phyloP scores from a whole-genome alignment of 305 asterid genomes.

The Nicotiana rustica region DNA sequence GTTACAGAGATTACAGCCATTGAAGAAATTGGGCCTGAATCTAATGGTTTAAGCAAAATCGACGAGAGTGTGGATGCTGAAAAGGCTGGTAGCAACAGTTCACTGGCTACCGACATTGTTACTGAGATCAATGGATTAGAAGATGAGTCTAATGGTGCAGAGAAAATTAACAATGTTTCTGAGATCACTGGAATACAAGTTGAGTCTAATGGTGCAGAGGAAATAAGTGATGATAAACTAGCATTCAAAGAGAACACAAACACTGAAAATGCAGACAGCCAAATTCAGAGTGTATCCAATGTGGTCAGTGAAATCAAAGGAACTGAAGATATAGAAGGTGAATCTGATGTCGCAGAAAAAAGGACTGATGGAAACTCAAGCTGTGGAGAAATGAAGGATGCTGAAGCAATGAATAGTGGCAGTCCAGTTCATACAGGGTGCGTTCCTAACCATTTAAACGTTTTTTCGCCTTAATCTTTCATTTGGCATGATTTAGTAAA shows the following conservation, averaged over 20 bases:
- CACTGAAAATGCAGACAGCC: conserved; percentile 24
- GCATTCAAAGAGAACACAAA: conserved; percentile 16
- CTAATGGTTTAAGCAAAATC: conserved; percentile 17
- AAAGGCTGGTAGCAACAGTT: conserved; percentile 22
- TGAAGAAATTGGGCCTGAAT: conserved; percentile 15
- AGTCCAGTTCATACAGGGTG: conserved; percentile 15
- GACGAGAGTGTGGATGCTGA: not conserved
- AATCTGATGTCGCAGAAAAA: conserved; percentile 17
- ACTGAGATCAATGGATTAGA: conserved; percentile 21
- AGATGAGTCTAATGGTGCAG: conserved; percentile 22
- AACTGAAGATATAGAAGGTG: conserved; percentile 14
- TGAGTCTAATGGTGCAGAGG: conserved; percentile 28
- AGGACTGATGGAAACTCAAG: conserved; percentile 26
- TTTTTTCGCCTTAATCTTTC: conserved; percentile 22
- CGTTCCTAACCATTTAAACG: conserved; percentile 27
- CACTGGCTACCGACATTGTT: not conserved
- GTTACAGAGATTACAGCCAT: not conserved
- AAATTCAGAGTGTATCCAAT: not conserved
- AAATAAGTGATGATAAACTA: conserved; percentile 16
- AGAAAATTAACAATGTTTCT: not conserved
- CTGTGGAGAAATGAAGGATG: conserved; percentile 29
- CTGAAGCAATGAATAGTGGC: conserved; percentile 3
- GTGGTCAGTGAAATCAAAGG: conserved; percentile 2
- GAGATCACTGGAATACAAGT: conserved; percentile 6
- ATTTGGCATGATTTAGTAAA: conserved; percentile 23